Conservation (phyloP, 352 stramenopile genomes). For the Phytopythium sindhum region DNA sequence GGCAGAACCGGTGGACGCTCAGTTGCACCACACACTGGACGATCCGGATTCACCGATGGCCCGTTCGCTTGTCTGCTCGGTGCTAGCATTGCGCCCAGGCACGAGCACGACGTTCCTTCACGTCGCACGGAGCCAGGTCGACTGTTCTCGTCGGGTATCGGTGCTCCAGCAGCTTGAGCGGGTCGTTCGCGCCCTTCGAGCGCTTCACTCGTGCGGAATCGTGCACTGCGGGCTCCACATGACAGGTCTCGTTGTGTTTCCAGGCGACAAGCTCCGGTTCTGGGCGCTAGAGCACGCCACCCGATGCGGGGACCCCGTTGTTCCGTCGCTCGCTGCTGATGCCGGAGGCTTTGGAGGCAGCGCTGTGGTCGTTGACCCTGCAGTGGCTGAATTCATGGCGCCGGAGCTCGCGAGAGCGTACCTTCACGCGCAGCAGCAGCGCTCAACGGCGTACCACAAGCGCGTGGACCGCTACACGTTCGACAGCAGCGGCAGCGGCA, state of each 20-base stretch:
- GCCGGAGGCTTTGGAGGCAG: neutral
- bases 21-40: slow-evolving; percentile 29
- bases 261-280: slow-evolving; percentile 41
- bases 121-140: slow-evolving; percentile 29
- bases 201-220: slow-evolving; percentile 43
- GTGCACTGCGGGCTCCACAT: slow-evolving; percentile 53
- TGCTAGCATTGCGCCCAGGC: slow-evolving; percentile 41
- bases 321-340: neutral
- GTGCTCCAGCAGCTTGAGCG: slow-evolving; percentile 33
- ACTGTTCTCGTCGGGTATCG: slow-evolving; percentile 22
- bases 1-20: slow-evolving; percentile 30
- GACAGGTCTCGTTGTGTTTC: slow-evolving; percentile 33
- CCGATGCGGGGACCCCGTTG: slow-evolving; percentile 21
- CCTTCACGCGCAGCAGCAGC: slow-evolving; percentile 3
- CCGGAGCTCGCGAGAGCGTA: slow-evolving; percentile 39
- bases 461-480: neutral
- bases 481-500: slow-evolving; percentile 6
- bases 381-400: slow-evolving; percentile 31
- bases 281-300: slow-evolving; percentile 46
- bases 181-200: slow-evolving; percentile 33
- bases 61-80: slow-evolving; percentile 6
- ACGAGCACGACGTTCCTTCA: slow-evolving; percentile 36
- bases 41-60: slow-evolving; percentile 16
- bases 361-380: slow-evolving; percentile 5
- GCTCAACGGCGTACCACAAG: neutral